A percentile compares a stretch with the other conserved stretches of the same genome.
These are phyloP conservation scores for Salix brachista DNA, from an alignment of 345 rosid species.

Conservation along the genomic window DNA sequence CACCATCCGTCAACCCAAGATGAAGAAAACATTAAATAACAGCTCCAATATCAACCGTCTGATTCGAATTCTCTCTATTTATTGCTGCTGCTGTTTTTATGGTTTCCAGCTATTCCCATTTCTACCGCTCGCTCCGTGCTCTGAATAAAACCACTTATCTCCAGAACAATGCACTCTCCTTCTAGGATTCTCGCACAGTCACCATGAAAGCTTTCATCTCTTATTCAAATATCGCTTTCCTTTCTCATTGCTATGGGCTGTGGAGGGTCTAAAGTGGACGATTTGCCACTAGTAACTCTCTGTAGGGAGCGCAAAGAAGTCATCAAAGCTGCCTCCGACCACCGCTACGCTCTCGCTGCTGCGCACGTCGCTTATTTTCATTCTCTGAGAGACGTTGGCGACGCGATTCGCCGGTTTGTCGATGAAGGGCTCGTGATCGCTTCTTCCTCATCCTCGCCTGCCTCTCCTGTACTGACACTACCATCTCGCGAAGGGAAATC, in stretches of 20 bases:
- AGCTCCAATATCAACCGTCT: slow-evolving; percentile 34
- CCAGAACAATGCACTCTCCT: background rate
- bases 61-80: slow-evolving; percentile 16
- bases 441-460: slow-evolving; percentile 37
- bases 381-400: slow-evolving; percentile 69
- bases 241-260: slow-evolving; percentile 64
- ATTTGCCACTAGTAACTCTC: slow-evolving; percentile 62
- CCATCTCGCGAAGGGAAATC: slow-evolving; percentile 69
- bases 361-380: slow-evolving; percentile 78
- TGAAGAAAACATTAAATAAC: background rate
- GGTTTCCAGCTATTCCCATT: background rate
- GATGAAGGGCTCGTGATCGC: slow-evolving; percentile 72
- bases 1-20: background rate
- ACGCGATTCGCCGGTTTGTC: slow-evolving; percentile 67
- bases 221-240: background rate
- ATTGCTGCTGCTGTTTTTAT: background rate
- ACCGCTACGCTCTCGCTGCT: slow-evolving; percentile 77
- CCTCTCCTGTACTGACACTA: slow-evolving; percentile 73
- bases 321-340: slow-evolving; percentile 60
- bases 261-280: slow-evolving; percentile 82
- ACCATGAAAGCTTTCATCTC: slow-evolving; percentile 9
- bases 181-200: background rate
- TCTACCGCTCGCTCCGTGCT: background rate
- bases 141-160: background rate
- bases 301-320: slow-evolving; percentile 74